Conservation (phyloP, 2,329 filamentous ascomycete genomes). For the Fusarium nelsonii region DNA sequence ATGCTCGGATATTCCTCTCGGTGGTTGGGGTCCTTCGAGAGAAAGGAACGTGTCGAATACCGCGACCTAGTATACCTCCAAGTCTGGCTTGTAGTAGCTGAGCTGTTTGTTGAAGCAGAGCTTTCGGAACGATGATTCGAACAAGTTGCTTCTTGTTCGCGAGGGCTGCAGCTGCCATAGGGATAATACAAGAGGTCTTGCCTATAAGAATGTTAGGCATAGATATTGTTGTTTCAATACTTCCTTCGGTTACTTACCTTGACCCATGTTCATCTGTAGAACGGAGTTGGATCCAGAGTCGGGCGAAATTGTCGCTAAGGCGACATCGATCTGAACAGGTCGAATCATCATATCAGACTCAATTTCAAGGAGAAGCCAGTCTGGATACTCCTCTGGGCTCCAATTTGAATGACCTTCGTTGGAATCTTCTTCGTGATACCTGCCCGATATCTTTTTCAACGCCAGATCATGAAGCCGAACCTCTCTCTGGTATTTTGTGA, state of each 20-base stretch:
- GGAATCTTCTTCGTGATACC: conserved; percentile 60
- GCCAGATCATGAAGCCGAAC: conserved; percentile 65
- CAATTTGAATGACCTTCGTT: conserved; percentile 66
- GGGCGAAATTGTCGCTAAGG: conserved; percentile 69
- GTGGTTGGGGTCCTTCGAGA: conserved; percentile 59
- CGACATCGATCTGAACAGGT: conserved; percentile 71
- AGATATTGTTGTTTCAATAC: background rate
- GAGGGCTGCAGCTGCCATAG: conserved; percentile 61
- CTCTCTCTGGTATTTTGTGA: conserved; percentile 48
- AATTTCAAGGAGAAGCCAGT: conserved; percentile 76
- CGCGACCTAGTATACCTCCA: conserved; percentile 65
- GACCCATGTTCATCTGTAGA: conserved; percentile 76
- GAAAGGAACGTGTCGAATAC: conserved; percentile 69
- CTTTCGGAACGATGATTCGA: conserved; percentile 68
- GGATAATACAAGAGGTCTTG: conserved; percentile 69
- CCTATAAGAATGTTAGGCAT: conserved; percentile 51
- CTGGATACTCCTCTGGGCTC: conserved; percentile 64
- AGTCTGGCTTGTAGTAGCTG: conserved; percentile 67
- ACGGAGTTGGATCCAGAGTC: conserved; percentile 67
- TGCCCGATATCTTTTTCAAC: conserved; percentile 62
- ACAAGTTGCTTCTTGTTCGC: conserved; percentile 62
- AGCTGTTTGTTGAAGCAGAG: conserved; percentile 68
- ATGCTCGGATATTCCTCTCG: conserved; percentile 52
- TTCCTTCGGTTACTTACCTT: conserved; percentile 54
- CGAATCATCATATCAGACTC: conserved; percentile 74